Evolutionary conservation across 2,329 filamentous ascomycete genomes (phyloP).

Genomic region (Pestalotiopsis sp.): DNA sequence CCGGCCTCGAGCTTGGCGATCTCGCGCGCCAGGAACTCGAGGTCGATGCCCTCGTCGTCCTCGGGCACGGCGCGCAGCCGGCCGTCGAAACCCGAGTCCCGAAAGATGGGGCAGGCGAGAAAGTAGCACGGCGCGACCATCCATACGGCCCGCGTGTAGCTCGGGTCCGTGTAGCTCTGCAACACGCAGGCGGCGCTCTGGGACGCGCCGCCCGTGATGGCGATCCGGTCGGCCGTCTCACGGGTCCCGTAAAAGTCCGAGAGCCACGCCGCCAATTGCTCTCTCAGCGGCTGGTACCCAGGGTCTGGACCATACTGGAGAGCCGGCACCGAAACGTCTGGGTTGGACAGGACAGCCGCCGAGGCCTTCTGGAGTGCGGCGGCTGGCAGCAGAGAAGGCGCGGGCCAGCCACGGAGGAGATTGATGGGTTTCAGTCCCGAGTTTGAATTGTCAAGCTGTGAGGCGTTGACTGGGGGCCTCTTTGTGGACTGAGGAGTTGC

Average conservation of each 20-base stretch:
- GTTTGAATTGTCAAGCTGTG: neutral
- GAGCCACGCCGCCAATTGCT: conserved; percentile 72
- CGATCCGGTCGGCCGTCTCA: conserved; percentile 61
- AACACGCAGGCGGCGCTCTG: conserved; percentile 80
- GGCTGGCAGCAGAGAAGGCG: conserved; percentile 64
- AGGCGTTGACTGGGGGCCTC: neutral
- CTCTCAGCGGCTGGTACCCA: conserved; percentile 71
- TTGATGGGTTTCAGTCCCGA: conserved; percentile 52
- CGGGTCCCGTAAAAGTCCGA: conserved; percentile 55
- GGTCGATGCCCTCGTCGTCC: conserved; percentile 75
- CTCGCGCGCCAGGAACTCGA: conserved; percentile 58
- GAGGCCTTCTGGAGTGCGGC: conserved; percentile 63
- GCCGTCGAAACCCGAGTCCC: conserved; percentile 74
- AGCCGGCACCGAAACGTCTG: conserved; percentile 60
- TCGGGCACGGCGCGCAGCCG: conserved; percentile 73
- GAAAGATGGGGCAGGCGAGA: conserved; percentile 82
- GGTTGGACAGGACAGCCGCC: conserved; percentile 61
- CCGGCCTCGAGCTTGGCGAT: conserved; percentile 38
- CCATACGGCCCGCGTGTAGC: conserved; percentile 76
- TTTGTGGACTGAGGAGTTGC: neutral
- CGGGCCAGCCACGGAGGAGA: conserved; percentile 71
- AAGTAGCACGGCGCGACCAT: conserved; percentile 83
- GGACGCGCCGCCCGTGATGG: conserved; percentile 82
- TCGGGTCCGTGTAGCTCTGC: conserved; percentile 78
- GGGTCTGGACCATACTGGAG: conserved; percentile 80